These are phyloP conservation scores for Auriscalpium microsporum DNA, from an alignment of 768 basidiomycete genomes.

Conservation along the genomic window DNA sequence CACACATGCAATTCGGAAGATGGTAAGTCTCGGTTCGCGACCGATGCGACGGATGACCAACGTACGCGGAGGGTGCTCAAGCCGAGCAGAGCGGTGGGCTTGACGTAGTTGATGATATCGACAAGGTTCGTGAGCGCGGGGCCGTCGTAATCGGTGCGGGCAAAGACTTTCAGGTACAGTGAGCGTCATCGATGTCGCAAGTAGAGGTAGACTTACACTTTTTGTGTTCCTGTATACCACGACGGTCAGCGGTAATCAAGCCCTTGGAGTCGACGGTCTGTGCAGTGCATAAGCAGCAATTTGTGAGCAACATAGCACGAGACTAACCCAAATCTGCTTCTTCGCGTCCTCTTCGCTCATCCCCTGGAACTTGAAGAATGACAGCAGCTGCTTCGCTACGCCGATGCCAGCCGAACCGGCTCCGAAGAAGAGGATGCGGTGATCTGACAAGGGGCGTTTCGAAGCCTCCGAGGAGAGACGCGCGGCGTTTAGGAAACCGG, in stretches of 20 bases:
- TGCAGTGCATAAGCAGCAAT: neutral
- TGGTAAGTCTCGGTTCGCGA: neutral
- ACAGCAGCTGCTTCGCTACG: constrained; percentile 80
- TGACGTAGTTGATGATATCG: constrained; percentile 72
- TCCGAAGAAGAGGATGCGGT: constrained; percentile 88
- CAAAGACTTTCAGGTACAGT: constrained; percentile 49
- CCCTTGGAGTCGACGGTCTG: constrained; percentile 71
- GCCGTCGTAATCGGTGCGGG: constrained; percentile 71
- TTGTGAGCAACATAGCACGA: neutral
- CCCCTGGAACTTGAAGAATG: constrained; percentile 81
- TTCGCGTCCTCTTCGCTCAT: constrained; percentile 71
- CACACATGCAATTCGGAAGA: neutral
- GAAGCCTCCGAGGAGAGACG: constrained; percentile 63
- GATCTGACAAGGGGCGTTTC: constrained; percentile 55
- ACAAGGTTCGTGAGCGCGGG: constrained; percentile 69
- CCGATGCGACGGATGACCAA: constrained; percentile 2
- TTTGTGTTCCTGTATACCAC: constrained; percentile 72
- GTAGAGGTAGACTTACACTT: constrained; percentile 41
- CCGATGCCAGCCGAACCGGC: constrained; percentile 91
- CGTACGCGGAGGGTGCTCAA: constrained; percentile 70
- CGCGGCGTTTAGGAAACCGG: constrained; percentile 87
- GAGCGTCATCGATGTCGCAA: neutral
- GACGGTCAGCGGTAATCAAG: constrained; percentile 68
- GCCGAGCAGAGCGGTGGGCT: constrained; percentile 84
- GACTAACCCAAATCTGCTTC: constrained; percentile 57